A percentile compares a stretch with the other conserved stretches of the same genome.
phyloP scores from a whole-genome alignment of 352 stramenopile species.

The Blastocystis sp. region DNA sequence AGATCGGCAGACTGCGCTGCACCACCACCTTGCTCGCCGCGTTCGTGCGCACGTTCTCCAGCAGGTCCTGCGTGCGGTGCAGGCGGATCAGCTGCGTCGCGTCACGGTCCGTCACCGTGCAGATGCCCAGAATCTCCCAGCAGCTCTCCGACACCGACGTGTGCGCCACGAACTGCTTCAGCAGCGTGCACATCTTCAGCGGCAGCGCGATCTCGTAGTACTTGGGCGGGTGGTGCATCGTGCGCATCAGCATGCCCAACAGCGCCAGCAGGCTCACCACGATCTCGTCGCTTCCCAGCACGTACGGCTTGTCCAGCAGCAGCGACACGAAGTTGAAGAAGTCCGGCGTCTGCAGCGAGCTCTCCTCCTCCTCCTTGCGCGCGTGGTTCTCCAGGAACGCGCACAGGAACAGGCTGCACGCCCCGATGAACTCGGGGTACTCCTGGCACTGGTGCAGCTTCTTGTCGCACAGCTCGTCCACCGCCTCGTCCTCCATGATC shows the following conservation, averaged over 20 bases:
- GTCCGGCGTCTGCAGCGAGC: conserved; percentile 18
- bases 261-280: conserved; percentile 47
- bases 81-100: conserved; percentile 29
- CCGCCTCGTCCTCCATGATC: conserved; percentile 35
- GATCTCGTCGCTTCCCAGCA: conserved; percentile 13
- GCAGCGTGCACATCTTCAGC: conserved; percentile 37
- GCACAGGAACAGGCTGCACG: conserved; percentile 50
- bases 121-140: conserved; percentile 50
- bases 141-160: conserved; percentile 42
- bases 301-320: conserved; percentile 56
- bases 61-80: conserved; percentile 7
- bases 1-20: conserved; percentile 38
- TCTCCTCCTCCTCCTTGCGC: conserved; percentile 1
- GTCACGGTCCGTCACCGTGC: conserved; percentile 22
- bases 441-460: conserved; percentile 45
- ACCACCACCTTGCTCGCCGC: conserved; percentile 44
- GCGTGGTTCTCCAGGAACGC: conserved; percentile 53
- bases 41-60: conserved; percentile 52
- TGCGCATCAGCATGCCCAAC: conserved; percentile 50
- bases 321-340: conserved; percentile 60
- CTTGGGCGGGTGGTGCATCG: not conserved
- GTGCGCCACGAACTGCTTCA: conserved; percentile 48
- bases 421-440: conserved; percentile 60
- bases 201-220: conserved; percentile 58
- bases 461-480: conserved; percentile 36